Conservation (phyloP, 2,329 filamentous ascomycete species). For the Rasamsonia emersonii region DNA sequence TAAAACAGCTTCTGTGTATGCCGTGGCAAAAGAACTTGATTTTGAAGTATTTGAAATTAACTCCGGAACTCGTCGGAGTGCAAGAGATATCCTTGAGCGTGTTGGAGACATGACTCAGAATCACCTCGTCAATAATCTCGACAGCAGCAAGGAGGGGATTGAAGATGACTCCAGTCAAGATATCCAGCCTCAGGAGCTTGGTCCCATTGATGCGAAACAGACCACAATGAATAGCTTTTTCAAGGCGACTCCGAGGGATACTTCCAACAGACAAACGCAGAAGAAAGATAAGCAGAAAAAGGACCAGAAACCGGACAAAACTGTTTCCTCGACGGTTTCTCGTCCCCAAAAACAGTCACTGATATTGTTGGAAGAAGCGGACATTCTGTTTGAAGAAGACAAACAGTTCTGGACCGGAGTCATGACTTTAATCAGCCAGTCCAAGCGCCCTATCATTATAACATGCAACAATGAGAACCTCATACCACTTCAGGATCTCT, state of each 20-base stretch:
- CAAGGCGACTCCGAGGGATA: conserved; percentile 30
- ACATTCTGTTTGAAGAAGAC: conserved; percentile 90
- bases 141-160: conserved; percentile 19
- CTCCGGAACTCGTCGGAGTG: conserved; percentile 69
- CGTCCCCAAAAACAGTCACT: conserved; percentile 77
- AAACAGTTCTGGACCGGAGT: conserved; percentile 89
- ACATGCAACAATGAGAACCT: conserved; percentile 88
- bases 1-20: conserved; percentile 87
- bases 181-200: conserved; percentile 43
- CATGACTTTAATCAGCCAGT: conserved; percentile 66
- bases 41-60: conserved; percentile 97
- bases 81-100: conserved; percentile 80
- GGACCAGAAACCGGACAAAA: conserved; percentile 12
- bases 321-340: conserved; percentile 24
- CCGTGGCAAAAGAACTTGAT: conserved; percentile 80
- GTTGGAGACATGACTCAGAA: conserved; percentile 97
- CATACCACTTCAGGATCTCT: conserved; percentile 65
- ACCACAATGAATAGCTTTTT: conserved; percentile 77
- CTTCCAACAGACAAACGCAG: conserved; percentile 2
- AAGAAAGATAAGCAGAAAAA: conserved; percentile 6
- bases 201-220: conserved; percentile 61
- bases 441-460: conserved; percentile 85
- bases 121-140: conserved; percentile 63
- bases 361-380: conserved; percentile 88
- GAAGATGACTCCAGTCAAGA: conserved; percentile 12